Evolutionary conservation across 1,284 basidiomycete genomes (phyloP).

Genomic region (Stygiomarasmius scandens): DNA sequence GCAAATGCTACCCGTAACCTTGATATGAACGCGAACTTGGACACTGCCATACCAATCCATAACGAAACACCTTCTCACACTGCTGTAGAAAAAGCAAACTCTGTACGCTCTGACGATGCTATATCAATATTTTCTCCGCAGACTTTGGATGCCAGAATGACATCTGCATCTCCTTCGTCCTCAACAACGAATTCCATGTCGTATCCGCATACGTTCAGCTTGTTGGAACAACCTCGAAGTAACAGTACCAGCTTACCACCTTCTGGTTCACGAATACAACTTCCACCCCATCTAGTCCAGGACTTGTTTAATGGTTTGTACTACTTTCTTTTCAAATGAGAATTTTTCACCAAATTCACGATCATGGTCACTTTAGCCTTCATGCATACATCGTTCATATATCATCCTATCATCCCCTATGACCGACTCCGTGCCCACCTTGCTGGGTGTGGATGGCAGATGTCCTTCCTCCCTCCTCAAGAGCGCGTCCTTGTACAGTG

Average conservation of each 20-base stretch:
- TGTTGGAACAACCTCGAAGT: background rate
- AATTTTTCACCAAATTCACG: background rate
- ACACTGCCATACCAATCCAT: background rate
- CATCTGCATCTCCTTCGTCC: no score
- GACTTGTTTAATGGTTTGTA: conserved; percentile 4
- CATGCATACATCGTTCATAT: background rate
- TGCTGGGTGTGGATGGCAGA: background rate
- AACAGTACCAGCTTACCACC: background rate
- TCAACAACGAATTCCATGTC: no score
- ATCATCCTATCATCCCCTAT: conserved; percentile 1
- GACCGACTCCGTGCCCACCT: background rate
- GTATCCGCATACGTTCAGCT: background rate
- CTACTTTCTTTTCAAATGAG: background rate
- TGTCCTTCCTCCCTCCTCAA: background rate
- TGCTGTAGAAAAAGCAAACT: background rate
- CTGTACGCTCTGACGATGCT: background rate
- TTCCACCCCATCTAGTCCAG: conserved; percentile 3
- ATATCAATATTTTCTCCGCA: no score
- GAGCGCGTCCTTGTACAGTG: conserved; percentile 9
- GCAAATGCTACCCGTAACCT: background rate
- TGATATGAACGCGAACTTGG: background rate
- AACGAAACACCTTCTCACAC: background rate
- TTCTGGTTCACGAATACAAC: background rate
- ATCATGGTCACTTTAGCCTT: background rate
- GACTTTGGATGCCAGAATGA: no score